A percentile compares a stretch with the other conserved stretches of the same genome.
Conservation (phyloP, 2,329 filamentous ascomycete species). For the Chrysoporthe austroafricana region DNA sequence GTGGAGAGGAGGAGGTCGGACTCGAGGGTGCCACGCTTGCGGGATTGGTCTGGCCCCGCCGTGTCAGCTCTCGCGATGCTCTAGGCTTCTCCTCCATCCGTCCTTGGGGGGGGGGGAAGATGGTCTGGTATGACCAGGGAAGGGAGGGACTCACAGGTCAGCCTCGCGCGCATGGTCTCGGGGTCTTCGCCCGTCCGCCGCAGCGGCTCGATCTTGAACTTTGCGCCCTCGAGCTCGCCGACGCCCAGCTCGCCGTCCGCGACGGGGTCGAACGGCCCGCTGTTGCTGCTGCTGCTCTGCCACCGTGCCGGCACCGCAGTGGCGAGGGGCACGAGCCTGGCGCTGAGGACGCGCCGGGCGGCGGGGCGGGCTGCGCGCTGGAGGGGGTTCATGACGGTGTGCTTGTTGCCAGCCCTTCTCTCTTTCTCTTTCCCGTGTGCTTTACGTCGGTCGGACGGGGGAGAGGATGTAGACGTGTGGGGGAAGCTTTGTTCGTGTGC, state of each 20-base stretch:
- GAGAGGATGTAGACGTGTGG: too few species aligned
- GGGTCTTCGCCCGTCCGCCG: constrained; percentile 81
- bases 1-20: constrained; percentile 95
- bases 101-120: not conserved
- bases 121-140: constrained; percentile 15
- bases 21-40: constrained; percentile 94
- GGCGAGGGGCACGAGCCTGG: constrained; percentile 20
- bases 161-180: constrained; percentile 83
- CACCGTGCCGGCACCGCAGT: constrained; percentile 18
- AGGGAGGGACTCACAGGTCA: constrained; percentile 62
- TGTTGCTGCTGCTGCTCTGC: constrained; percentile 26
- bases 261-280: constrained; percentile 36
- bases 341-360: constrained; percentile 30
- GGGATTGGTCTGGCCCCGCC: constrained; percentile 76
- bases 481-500: not conserved
- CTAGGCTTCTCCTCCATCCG: too few species aligned
- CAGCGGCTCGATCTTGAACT: constrained; percentile 89
- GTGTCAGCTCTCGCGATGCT: too few species aligned
- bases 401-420: too few species aligned
- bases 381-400: constrained; percentile 18
- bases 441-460: not conserved
- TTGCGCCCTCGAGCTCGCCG: constrained; percentile 84
- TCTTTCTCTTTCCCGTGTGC: not conserved
- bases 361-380: constrained; percentile 25
- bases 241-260: constrained; percentile 67